Evolutionary conservation across 805 yeast genomes (phyloP), one percentile per base, ranked within the genome.

Genomic region (Metschnikowia kunwiensis): DNA sequence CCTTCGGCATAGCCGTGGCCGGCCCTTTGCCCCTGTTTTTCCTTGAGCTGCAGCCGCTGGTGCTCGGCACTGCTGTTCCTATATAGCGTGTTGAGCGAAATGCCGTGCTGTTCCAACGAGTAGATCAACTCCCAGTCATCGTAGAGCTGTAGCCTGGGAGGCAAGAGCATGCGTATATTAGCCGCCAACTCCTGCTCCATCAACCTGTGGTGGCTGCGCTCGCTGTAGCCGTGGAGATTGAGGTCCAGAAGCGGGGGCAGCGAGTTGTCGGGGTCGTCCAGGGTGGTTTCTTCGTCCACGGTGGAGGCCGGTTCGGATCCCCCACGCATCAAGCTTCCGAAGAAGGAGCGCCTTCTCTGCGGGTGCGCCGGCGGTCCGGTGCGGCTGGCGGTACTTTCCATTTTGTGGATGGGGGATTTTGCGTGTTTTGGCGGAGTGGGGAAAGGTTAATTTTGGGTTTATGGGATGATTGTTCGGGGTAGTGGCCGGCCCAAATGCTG

Each of bases 51-150:
- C 22, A 50, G 54, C 32, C 51, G 35, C 36, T 68, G 72, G 39
- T 54, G 46, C 7, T 57, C 65, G 0, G 83, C 82, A 30, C 64
- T 64, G 37, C 77, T 59, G 30, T 70, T 65, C 11, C 73, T 63
- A 55, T 89, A 91, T 12, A 93, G 60, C 0, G 97, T 88, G 40
- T 75, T 78, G 36, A 91, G 58, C 0, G 96, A 85, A 0, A 95
- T 81, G 0, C 98, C 98, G 56, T 88, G 86, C 58, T 87, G 96
- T 49, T 89, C 97, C 42, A 86, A 61, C n/a, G 93, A 82, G 55
- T 89, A 91, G 2, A 80, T 58, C 32, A 93, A 59, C 5, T 72
- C 60, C 98, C 97, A 93, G 5, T 74, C 73, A 24, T 82, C 80
- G 43, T 77, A 77, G 16, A 91, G 67, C 56, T 87, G 96, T 25